These are phyloP conservation scores for Talaromyces sp. DNA, from an alignment of 2,329 filamentous ascomycete genomes.

Conservation along the genomic window DNA sequence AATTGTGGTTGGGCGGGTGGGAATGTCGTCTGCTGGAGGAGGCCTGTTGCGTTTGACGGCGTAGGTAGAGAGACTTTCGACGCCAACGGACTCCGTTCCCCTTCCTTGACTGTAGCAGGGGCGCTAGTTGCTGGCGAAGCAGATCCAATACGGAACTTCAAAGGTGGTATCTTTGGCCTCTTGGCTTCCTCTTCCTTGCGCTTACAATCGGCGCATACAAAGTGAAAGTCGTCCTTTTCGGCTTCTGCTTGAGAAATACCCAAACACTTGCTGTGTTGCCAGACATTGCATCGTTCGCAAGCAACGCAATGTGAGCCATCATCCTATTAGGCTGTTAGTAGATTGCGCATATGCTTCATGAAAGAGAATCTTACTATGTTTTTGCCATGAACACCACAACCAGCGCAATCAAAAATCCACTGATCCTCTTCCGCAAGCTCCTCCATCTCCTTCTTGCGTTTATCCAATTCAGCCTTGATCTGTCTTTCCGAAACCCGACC, in stretches of 20 bases:
- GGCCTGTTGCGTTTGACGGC: background rate
- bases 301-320: conserved; percentile 92
- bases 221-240: conserved; percentile 81
- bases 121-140: conserved; percentile 45
- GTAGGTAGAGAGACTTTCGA: conserved; percentile 15
- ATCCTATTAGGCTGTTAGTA: conserved; percentile 52
- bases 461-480: conserved; percentile 77
- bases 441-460: conserved; percentile 70
- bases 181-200: conserved; percentile 62
- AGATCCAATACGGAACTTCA: conserved; percentile 55
- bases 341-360: too few species aligned
- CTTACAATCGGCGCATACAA: conserved; percentile 76
- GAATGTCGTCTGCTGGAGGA: background rate
- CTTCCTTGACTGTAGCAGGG: conserved; percentile 22
- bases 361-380: conserved; percentile 55
- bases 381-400: conserved; percentile 84
- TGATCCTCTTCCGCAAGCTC: conserved; percentile 67
- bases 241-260: conserved; percentile 75
- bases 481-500: conserved; percentile 72
- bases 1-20: conserved; percentile 9
- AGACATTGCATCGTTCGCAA: conserved; percentile 90
- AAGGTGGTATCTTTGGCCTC: conserved; percentile 59
- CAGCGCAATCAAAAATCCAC: conserved; percentile 89
- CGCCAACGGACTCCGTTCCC: conserved; percentile 24
- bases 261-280: conserved; percentile 94